phyloP scores from a whole-genome alignment of 768 basidiomycete species.

The Hericium rajendrae region DNA sequence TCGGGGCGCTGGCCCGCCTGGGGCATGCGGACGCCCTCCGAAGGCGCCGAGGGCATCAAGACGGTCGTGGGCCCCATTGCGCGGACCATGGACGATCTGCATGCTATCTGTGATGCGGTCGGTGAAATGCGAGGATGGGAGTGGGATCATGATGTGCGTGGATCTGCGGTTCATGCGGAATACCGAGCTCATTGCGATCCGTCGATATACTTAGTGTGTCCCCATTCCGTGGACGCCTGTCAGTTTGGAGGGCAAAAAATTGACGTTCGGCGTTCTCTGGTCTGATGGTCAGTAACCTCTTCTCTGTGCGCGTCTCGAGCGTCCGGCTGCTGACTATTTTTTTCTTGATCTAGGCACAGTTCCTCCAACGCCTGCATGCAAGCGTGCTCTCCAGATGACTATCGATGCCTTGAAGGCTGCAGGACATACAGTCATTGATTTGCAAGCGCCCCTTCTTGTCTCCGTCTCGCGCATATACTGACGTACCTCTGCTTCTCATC shows the following conservation, averaged over 20 bases:
- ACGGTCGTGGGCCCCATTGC: conserved; percentile 32
- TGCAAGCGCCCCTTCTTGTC: conserved; percentile 19
- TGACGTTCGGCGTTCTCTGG: conserved; percentile 33
- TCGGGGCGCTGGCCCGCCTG: conserved; percentile 28
- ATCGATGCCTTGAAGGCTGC: conserved; percentile 25
- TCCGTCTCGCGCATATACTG: background rate
- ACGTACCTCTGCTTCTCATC: background rate
- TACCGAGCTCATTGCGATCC: background rate
- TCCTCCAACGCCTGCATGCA: conserved; percentile 30
- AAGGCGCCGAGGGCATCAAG: conserved; percentile 30
- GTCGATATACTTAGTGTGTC: conserved; percentile 23
- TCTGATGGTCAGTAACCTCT: conserved; percentile 26
- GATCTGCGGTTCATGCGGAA: background rate
- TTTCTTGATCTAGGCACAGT: conserved; percentile 11
- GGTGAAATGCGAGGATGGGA: conserved; percentile 33
- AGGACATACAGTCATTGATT: conserved; percentile 32
- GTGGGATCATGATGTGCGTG: conserved; percentile 32
- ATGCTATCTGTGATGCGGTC: conserved; percentile 33
- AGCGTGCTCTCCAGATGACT: conserved; percentile 27
- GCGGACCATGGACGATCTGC: conserved; percentile 30
- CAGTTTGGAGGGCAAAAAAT: conserved; percentile 24
- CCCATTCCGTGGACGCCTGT: conserved; percentile 33
- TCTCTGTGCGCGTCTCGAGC: too few relatives aligned
- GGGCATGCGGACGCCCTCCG: conserved; percentile 23
- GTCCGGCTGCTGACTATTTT: too few relatives aligned